These are phyloP conservation scores for Calonectria ilicicola DNA, from an alignment of 2,329 filamentous ascomycete species.

Conservation along the genomic window DNA sequence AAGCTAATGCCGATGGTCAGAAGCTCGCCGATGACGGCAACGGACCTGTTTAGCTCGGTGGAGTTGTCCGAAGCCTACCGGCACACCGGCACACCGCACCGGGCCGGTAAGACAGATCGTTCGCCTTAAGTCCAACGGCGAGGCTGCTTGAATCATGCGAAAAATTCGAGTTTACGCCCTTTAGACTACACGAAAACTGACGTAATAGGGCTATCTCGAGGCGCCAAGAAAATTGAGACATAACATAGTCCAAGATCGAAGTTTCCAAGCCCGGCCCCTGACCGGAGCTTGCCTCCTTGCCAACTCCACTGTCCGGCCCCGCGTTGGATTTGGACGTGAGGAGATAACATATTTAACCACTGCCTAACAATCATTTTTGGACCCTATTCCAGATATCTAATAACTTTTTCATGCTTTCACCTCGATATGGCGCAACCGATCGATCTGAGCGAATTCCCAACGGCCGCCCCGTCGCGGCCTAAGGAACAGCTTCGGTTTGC, in stretches of 20 bases:
- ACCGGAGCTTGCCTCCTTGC: conserved; percentile 13
- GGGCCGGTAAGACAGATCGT: not conserved
- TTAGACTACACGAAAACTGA: conserved; percentile 23
- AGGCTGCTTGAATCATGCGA: too few relatives aligned
- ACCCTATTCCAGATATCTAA: too few relatives aligned
- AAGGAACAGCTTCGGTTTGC: conserved; percentile 38
- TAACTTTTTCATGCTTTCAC: not conserved
- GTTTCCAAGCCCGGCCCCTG: conserved; percentile 22
- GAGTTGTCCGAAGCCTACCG: conserved; percentile 2
- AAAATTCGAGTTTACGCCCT: not conserved
- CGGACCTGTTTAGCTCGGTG: not conserved
- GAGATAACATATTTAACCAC: not conserved
- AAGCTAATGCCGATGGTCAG: not conserved
- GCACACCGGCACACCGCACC: conserved; percentile 15
- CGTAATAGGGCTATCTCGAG: conserved; percentile 30
- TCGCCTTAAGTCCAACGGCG: not conserved
- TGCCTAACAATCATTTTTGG: not conserved
- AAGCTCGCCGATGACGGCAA: not conserved
- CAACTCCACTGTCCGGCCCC: not conserved
- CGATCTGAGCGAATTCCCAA: conserved; percentile 39
- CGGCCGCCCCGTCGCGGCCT: conserved; percentile 34
- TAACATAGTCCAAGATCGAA: conserved; percentile 8
- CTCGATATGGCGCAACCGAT: conserved; percentile 33
- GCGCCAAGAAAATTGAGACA: conserved; percentile 27
- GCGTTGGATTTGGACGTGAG: not conserved